These are phyloP conservation scores for Phytophthora constricta DNA, from an alignment of 352 stramenopile species.

Conservation along the genomic window DNA sequence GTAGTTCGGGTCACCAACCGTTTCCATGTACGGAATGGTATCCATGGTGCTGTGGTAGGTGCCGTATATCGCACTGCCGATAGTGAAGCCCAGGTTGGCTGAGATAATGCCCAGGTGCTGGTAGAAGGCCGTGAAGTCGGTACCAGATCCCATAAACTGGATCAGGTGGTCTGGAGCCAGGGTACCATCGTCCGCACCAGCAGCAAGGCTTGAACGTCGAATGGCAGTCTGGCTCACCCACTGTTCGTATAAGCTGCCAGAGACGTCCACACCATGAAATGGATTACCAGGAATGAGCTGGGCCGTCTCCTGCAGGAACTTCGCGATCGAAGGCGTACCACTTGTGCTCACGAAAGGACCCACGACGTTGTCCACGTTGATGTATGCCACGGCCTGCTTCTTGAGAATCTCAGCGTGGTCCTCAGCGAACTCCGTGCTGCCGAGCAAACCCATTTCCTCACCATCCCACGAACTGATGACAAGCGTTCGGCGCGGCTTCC, in stretches of 20 bases:
- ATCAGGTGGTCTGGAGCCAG: constrained; percentile 54
- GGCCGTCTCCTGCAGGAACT: constrained; percentile 57
- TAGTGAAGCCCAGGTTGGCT: constrained; percentile 70
- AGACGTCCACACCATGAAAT: constrained; percentile 23
- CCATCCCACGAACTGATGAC: constrained; percentile 76
- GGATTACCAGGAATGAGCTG: constrained; percentile 46
- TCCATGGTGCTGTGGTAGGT: constrained; percentile 89
- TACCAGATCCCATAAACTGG: constrained; percentile 63
- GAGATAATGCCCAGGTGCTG: constrained; percentile 83
- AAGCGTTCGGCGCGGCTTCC: constrained; percentile 65
- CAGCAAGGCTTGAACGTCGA: neutral
- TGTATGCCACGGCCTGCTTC: constrained; percentile 64
- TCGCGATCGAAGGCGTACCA: constrained; percentile 58
- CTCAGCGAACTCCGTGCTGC: constrained; percentile 77
- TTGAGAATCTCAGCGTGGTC: constrained; percentile 47
- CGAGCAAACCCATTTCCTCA: constrained; percentile 77
- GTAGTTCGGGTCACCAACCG: constrained; percentile 59
- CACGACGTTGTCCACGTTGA: constrained; percentile 77
- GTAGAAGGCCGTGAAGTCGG: constrained; percentile 85
- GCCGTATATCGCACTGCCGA: constrained; percentile 52
- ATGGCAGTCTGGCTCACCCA: constrained; percentile 33
- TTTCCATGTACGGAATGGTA: constrained; percentile 74
- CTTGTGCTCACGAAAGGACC: constrained; percentile 49
- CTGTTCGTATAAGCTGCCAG: constrained; percentile 39
- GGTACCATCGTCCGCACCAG: constrained; percentile 43